These are phyloP conservation scores for Cyclocybe cylindracea DNA, from an alignment of 768 basidiomycete genomes.

Conservation along the genomic window DNA sequence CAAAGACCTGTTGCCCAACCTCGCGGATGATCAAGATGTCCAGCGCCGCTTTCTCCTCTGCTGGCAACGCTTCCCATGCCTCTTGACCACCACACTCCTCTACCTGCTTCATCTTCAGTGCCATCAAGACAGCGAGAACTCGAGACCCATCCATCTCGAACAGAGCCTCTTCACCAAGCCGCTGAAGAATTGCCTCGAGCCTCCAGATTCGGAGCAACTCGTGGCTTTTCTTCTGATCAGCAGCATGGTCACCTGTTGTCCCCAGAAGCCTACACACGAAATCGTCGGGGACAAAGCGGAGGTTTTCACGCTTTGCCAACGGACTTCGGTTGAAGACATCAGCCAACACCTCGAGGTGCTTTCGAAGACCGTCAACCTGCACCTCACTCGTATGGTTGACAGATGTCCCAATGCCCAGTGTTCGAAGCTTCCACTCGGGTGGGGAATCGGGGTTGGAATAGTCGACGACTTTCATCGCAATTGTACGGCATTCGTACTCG, in stretches of 20 bases:
- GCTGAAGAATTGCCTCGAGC: neutral
- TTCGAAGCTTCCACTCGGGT: neutral
- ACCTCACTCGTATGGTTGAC: conserved; percentile 16
- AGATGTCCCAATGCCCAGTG: conserved; percentile 13
- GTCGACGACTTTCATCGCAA: neutral
- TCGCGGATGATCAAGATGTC: conserved; percentile 2
- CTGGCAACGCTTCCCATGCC: conserved; percentile 14
- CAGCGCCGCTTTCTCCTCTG: conserved; percentile 7
- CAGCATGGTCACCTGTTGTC: conserved; percentile 16
- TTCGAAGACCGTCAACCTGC: conserved; percentile 1
- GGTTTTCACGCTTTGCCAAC: conserved; percentile 4
- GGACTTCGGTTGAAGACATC: conserved; percentile 14
- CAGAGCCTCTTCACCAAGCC: conserved; percentile 13
- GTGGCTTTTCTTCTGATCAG: conserved; percentile 16
- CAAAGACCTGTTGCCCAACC: conserved; percentile 16
- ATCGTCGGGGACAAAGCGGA: conserved; percentile 2
- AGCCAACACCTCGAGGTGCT: conserved; percentile 1
- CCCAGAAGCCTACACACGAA: conserved; percentile 10
- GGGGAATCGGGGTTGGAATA: no score
- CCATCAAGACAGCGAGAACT: conserved; percentile 3
- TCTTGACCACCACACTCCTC: conserved; percentile 13
- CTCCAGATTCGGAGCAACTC: conserved; percentile 9
- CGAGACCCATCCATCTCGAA: neutral
- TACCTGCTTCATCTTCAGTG: conserved; percentile 2
- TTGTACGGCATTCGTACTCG: conserved; percentile 6